These are phyloP conservation scores for Daldinia vernicosa DNA, from an alignment of 495 filamentous ascomycete species.

Conservation along the genomic window DNA sequence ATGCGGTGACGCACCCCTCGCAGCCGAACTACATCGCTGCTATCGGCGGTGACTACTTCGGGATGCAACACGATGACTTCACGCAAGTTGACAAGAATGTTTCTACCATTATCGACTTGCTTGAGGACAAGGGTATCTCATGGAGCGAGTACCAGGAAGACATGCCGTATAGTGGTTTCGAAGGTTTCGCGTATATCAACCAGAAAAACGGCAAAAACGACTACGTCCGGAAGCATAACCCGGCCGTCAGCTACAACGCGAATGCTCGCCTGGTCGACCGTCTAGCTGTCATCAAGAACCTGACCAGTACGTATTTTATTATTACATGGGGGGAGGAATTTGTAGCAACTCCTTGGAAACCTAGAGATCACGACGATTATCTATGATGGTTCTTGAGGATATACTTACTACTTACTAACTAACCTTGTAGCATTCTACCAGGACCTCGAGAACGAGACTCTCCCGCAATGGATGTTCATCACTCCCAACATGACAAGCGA, in stretches of 20 bases:
- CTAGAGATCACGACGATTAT: not conserved
- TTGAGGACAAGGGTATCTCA: constrained; percentile 71
- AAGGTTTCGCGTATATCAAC: constrained; percentile 63
- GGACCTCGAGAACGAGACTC: constrained; percentile 63
- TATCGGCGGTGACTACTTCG: constrained; percentile 71
- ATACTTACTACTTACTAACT: not conserved
- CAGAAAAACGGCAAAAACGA: constrained; percentile 61
- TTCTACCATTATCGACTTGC: constrained; percentile 73
- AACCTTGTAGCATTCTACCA: constrained; percentile 55
- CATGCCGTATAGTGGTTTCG: constrained; percentile 73
- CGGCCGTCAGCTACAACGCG: constrained; percentile 66
- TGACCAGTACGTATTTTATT: constrained; percentile 51
- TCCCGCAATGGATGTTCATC: constrained; percentile 79
- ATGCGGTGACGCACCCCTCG: constrained; percentile 70
- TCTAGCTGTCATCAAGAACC: constrained; percentile 71
- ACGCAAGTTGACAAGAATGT: constrained; percentile 65
- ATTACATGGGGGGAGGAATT: not conserved
- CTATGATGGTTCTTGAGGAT: not conserved
- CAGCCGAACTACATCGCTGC: constrained; percentile 76
- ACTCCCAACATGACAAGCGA: constrained; percentile 76
- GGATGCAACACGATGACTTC: constrained; percentile 73
- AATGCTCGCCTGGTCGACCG: constrained; percentile 64
- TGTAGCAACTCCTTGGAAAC: not conserved
- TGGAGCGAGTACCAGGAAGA: constrained; percentile 79
- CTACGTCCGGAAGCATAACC: constrained; percentile 85